phyloP scores from a whole-genome alignment of 768 basidiomycete species.

The Pulveroboletus sp. region DNA sequence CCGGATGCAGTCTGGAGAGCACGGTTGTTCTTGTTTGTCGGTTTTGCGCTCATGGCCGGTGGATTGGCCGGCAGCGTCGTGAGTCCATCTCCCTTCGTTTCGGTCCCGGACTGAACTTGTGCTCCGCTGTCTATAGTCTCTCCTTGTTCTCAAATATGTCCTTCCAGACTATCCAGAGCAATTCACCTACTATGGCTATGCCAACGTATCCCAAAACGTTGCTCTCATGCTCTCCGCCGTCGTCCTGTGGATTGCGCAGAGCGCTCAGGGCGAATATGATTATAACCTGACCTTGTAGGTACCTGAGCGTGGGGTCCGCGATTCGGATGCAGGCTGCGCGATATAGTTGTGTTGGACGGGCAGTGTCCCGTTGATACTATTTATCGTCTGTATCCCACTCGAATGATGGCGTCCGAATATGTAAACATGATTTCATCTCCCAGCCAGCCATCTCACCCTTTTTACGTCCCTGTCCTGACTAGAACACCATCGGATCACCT shows the following conservation, averaged over 20 bases:
- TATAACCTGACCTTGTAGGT: slow-evolving; percentile 75
- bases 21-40: slow-evolving; percentile 85
- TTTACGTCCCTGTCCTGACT: no score
- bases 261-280: slow-evolving; percentile 82
- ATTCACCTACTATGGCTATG: slow-evolving; percentile 88
- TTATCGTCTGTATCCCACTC: slow-evolving; percentile 8
- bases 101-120: background rate
- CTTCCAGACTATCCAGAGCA: slow-evolving; percentile 66
- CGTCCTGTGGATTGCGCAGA: slow-evolving; percentile 91
- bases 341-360: slow-evolving; percentile 1
- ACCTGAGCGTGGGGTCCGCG: no score
- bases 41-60: slow-evolving; percentile 96
- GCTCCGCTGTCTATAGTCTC: slow-evolving; percentile 48
- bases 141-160: slow-evolving; percentile 88
- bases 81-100: slow-evolving; percentile 33
- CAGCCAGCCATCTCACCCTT: no score
- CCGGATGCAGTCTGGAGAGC: slow-evolving; percentile 88
- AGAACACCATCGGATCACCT: no score
- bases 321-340: no score
- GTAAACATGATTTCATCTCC: no score
- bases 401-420: no score
- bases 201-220: slow-evolving; percentile 92
- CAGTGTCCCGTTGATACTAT: slow-evolving; percentile 7
- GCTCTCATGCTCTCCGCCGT: slow-evolving; percentile 80
- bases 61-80: slow-evolving; percentile 97